Base-by-base conservation (phyloP, 768 basidiomycete genomes). In the Pleurotus sapidus region DNA sequence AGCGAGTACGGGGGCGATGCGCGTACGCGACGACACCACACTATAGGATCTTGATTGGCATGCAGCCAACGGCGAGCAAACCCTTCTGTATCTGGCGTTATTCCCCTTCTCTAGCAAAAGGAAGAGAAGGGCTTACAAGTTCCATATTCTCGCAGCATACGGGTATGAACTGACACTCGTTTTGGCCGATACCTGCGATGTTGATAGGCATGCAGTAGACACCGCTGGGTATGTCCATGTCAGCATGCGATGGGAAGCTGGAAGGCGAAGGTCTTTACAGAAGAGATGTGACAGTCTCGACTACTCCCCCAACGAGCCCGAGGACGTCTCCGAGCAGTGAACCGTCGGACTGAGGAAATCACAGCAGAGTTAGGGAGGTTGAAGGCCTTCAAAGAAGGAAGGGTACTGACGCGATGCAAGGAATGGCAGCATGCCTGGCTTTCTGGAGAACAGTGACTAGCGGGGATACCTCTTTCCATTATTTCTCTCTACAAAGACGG, bases 101-200 rank as follows among this genome's bases (percentile, higher is more conserved):
- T 34, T 34, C 11, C 30, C 30, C 8, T 11, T 34, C 30, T 34
- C 30, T 34, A 4, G 11, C 15, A 45, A 14, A 14, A 45, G 42
- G n/a, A n/a, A 17, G 6, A 30, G 17, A 9, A 51, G 23, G 6
- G 37, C 51, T n/a, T 14, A 54, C 51, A 11, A 54, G 34, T 40
- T 24, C 17, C 51, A 54, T 14, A 24, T 54, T 34, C 51, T 54
- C 51, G n/a, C 51, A 54, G 17, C 51, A 54, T 20, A 54, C 51
- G 17, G 51, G 51, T 4, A 39, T 15, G 5, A 20, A 12, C 6
- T n/a, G n/a, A 18, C 51, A 54, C 20, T 54, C 51, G 51, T 42
- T 54, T 24, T 40, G 38, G n/a, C 51, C 51, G 20, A 54, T n/a
- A 23, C 24, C 38, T 20, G 42, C 18, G 8, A 54, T n/a, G n/a